These are phyloP conservation scores for Aspergillus latus DNA, from an alignment of 2,329 filamentous ascomycete genomes.

Conservation along the genomic window DNA sequence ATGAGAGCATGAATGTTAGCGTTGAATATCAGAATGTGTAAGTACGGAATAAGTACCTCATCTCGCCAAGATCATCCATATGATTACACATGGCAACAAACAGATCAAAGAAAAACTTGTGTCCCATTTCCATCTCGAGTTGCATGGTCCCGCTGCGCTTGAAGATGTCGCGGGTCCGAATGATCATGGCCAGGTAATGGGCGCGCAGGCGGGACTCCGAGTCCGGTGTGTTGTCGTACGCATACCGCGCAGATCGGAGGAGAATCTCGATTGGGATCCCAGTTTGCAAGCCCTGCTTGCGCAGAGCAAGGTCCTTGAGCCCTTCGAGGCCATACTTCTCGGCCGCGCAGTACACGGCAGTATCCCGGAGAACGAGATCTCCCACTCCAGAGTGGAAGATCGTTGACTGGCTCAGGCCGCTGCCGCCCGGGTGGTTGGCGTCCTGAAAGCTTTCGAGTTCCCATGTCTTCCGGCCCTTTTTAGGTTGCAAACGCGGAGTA, in stretches of 20 bases:
- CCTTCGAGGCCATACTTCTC: conserved; percentile 89
- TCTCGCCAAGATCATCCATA: conserved; percentile 91
- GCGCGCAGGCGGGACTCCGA: conserved; percentile 88
- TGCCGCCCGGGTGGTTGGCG: conserved; percentile 55
- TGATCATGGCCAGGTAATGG: conserved; percentile 96
- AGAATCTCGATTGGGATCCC: conserved; percentile 91
- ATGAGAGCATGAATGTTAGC: background rate
- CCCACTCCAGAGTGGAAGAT: conserved; percentile 73
- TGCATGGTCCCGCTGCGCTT: conserved; percentile 99
- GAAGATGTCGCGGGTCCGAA: conserved; percentile 94
- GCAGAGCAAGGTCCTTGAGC: conserved; percentile 84
- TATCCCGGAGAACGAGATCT: conserved; percentile 83
- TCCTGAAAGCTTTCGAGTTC: conserved; percentile 73
- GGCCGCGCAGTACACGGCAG: conserved; percentile 89
- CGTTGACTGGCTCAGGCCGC: conserved; percentile 69
- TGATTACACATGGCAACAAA: conserved; percentile 99
- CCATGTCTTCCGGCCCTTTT: conserved; percentile 84
- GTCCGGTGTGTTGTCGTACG: conserved; percentile 92
- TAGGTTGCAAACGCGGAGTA: conserved; percentile 82
- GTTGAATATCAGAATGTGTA: background rate
- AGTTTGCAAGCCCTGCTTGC: conserved; percentile 90
- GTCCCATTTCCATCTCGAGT: conserved; percentile 94
- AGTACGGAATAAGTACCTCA: conserved; percentile 59
- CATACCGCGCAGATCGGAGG: conserved; percentile 88
- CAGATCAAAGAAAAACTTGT: conserved; percentile 95